A percentile compares a stretch with the other conserved stretches of the same genome.
These are phyloP conservation scores for Sporopachydermia lactativora DNA, from an alignment of 805 yeast species.

Conservation along the genomic window DNA sequence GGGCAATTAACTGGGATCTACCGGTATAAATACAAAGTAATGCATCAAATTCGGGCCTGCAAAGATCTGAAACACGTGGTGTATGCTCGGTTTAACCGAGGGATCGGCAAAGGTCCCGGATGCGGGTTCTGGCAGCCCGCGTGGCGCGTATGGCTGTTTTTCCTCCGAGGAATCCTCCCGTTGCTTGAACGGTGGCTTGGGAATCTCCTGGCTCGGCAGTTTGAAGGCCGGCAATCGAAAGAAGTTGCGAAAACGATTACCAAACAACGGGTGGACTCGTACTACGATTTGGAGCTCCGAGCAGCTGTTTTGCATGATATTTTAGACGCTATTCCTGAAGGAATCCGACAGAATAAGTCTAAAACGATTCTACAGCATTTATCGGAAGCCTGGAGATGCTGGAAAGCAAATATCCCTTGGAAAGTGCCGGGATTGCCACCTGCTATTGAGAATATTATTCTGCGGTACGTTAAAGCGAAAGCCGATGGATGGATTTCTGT, in stretches of 20 bases:
- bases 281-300: slow-evolving; percentile 83
- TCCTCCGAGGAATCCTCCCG: slow-evolving; percentile 85
- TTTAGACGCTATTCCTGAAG: slow-evolving; percentile 94
- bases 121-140: slow-evolving; percentile 99
- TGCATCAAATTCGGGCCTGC: slow-evolving; percentile 96
- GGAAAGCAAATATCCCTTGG: slow-evolving; percentile 99
- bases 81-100: slow-evolving; percentile 64
- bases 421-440: slow-evolving; percentile 91
- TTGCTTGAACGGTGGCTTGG: slow-evolving; percentile 91
- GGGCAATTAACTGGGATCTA: slow-evolving; percentile 96
- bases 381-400: slow-evolving; percentile 98
- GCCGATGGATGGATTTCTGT: slow-evolving; percentile 95
- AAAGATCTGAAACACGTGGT: slow-evolving; percentile 91
- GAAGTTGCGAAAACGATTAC: slow-evolving; percentile 90
- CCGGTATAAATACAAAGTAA: slow-evolving; percentile 90
- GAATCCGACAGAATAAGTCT: slow-evolving; percentile 74
- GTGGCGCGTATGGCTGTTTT: slow-evolving; percentile 93
- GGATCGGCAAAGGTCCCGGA: slow-evolving; percentile 93
- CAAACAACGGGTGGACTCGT: slow-evolving; percentile 89
- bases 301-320: slow-evolving; percentile 94
- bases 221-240: slow-evolving; percentile 87
- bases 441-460: slow-evolving; percentile 76
- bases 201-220: slow-evolving; percentile 79
- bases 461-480: slow-evolving; percentile 82
- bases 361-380: slow-evolving; percentile 83